phyloP scores from a whole-genome alignment of 495 filamentous ascomycete genomes.

The Trichoderma erinaceum region DNA sequence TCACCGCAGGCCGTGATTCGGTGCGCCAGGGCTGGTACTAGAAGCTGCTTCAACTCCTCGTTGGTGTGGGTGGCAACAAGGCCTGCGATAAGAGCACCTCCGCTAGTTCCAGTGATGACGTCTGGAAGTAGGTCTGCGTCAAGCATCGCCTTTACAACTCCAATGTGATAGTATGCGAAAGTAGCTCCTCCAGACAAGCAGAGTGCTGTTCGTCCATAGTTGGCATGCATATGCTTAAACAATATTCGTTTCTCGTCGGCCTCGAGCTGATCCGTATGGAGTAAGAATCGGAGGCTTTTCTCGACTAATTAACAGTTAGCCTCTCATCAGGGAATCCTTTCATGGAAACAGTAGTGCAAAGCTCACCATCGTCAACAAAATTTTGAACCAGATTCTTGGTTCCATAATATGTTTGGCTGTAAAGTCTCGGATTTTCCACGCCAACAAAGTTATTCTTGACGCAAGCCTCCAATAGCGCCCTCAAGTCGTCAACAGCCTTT shows the following conservation, averaged over 20 bases:
- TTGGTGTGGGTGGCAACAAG: slow-evolving; percentile 86
- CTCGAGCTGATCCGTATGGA: slow-evolving; percentile 58
- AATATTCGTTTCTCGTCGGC: slow-evolving; percentile 70
- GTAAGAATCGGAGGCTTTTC: slow-evolving; percentile 58
- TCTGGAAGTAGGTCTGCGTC: slow-evolving; percentile 82
- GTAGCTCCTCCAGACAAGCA: slow-evolving; percentile 92
- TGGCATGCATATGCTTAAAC: slow-evolving; percentile 82
- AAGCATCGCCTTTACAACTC: slow-evolving; percentile 82
- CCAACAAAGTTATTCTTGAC: slow-evolving; percentile 97
- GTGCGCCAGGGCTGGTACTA: slow-evolving; percentile 78
- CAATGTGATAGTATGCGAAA: slow-evolving; percentile 96
- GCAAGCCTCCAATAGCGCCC: slow-evolving; percentile 72
- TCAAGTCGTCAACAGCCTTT: slow-evolving; percentile 65
- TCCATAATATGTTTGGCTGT: slow-evolving; percentile 93
- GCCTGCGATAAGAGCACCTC: slow-evolving; percentile 85
- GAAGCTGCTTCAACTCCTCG: slow-evolving; percentile 75
- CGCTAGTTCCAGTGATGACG: slow-evolving; percentile 93
- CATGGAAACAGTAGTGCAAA: background rate
- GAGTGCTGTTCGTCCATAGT: slow-evolving; percentile 86
- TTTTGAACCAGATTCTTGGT: slow-evolving; percentile 89
- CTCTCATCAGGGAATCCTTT: slow-evolving; percentile 17
- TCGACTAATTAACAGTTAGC: slow-evolving; percentile 38
- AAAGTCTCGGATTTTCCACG: slow-evolving; percentile 87
- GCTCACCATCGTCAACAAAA: slow-evolving; percentile 73
- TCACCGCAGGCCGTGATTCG: slow-evolving; percentile 85